phyloP scores from a whole-genome alignment of 1,139 yeast species.

The Geotrichum reessii region DNA sequence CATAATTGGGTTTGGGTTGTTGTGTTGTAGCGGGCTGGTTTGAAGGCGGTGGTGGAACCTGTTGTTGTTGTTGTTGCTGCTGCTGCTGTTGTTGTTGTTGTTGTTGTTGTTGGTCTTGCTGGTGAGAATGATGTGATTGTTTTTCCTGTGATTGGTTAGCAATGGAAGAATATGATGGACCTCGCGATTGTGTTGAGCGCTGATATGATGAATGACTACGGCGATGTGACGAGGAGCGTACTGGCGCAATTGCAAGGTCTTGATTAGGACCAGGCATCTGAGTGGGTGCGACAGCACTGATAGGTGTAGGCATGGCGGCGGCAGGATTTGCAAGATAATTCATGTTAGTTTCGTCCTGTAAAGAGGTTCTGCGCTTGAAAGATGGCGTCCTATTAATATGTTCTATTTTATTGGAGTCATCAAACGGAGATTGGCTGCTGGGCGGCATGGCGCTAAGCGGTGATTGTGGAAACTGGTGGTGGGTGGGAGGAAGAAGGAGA shows the following conservation, averaged over 20 bases:
- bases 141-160: not conserved
- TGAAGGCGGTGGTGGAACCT: not conserved
- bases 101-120: not conserved
- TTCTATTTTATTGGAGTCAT: conserved; percentile 14
- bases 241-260: not conserved
- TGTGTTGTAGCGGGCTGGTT: not conserved
- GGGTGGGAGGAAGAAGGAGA: not conserved
- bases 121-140: not conserved
- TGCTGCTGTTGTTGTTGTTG: not conserved
- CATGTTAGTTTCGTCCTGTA: not conserved
- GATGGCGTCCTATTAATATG: not conserved
- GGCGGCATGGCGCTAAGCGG: conserved; percentile 1
- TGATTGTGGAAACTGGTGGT: not conserved
- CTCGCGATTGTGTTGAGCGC: conserved; percentile 9
- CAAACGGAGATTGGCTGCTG: conserved; percentile 13
- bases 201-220: conserved; percentile 9
- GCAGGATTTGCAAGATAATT: not conserved
- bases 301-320: not conserved
- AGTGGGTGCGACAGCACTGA: not conserved
- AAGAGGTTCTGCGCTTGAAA: not conserved
- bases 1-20: conserved; percentile 16
- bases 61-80: not conserved
- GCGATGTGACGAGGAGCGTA: not conserved
- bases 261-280: not conserved
- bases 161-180: conserved; percentile 7